phyloP scores from a whole-genome alignment of 1,284 basidiomycete genomes.

The Afroboletus lepidellus region DNA sequence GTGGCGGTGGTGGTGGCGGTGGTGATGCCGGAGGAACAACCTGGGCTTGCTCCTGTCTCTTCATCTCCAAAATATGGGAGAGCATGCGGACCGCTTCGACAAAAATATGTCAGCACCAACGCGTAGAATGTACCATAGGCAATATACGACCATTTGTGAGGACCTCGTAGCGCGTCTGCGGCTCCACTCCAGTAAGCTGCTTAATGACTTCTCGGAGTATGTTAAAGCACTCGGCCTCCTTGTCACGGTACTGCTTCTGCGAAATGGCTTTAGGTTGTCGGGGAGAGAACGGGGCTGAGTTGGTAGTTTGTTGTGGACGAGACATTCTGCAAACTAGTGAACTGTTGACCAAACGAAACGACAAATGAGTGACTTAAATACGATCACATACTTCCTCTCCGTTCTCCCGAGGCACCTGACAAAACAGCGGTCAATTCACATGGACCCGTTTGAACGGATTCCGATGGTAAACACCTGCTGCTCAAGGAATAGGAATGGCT shows the following conservation, averaged over 20 bases:
- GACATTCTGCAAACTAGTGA: not conserved
- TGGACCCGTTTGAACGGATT: not conserved
- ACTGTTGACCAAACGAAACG: not conserved
- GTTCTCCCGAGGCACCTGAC: not conserved
- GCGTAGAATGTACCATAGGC: not conserved
- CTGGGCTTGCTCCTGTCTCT: not conserved
- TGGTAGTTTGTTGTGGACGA: not conserved
- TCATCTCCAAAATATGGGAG: not conserved
- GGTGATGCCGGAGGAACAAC: not conserved
- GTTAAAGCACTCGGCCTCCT: constrained; percentile 20
- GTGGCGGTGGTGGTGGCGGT: too few relatives aligned
- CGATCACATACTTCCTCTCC: not conserved
- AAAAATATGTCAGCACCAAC: not conserved
- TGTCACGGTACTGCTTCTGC: constrained; percentile 24
- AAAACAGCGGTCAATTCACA: not conserved
- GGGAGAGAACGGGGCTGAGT: not conserved
- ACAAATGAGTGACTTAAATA: not conserved
- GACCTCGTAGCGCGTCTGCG: constrained; percentile 22
- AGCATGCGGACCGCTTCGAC: constrained; percentile 16
- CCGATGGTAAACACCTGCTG: not conserved
- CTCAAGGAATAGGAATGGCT: not conserved
- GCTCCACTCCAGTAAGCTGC: constrained; percentile 15
- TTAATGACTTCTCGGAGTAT: constrained; percentile 13
- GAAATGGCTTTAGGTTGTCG: constrained; percentile 9
- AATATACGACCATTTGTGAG: constrained; percentile 18